Percentiles rank a stretch among this genome's conserved stretches.
These are phyloP conservation scores for Zygotorulaspora mrakii DNA, from an alignment of 1,139 yeast species.

Conservation along the genomic window DNA sequence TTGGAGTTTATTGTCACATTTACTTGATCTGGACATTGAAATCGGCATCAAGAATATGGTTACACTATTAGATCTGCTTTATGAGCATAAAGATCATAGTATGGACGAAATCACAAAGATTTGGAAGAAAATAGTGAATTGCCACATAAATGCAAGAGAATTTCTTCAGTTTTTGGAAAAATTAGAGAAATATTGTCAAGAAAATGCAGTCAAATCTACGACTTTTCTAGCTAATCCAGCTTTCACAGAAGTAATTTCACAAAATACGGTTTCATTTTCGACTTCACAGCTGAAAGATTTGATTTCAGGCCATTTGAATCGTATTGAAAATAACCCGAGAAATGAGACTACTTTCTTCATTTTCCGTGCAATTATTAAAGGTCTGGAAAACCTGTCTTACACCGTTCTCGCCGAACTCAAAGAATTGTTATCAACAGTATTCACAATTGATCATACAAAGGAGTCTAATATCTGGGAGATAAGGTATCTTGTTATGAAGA, in stretches of 20 bases:
- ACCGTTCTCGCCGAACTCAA: constrained; percentile 28
- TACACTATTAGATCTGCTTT: constrained; percentile 35
- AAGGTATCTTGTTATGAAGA: constrained; percentile 46
- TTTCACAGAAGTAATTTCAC: constrained; percentile 42
- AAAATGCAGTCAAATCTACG: constrained; percentile 16
- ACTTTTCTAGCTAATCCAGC: constrained; percentile 33
- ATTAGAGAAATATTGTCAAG: constrained; percentile 44
- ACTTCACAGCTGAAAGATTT: constrained; percentile 41
- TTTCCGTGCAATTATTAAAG: constrained; percentile 21
- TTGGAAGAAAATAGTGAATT: constrained; percentile 44
- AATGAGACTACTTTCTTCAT: constrained; percentile 9
- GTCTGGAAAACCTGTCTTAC: constrained; percentile 24
- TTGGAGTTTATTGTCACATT: constrained; percentile 46
- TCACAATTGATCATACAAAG: constrained; percentile 21
- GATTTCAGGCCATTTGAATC: constrained; percentile 17
- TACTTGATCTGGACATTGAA: constrained; percentile 50
- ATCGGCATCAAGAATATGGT: constrained; percentile 42
- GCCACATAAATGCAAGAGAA: constrained; percentile 59
- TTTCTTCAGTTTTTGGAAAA: constrained; percentile 46
- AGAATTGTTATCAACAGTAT: constrained; percentile 25
- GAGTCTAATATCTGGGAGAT: constrained; percentile 43
- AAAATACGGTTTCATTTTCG: constrained; percentile 45
- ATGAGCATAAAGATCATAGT: constrained; percentile 22
- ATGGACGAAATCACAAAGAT: constrained; percentile 25
- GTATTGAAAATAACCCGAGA: constrained; percentile 9